phyloP scores from a whole-genome alignment of 1,139 yeast genomes.

The Geotrichum cucujoidarum region DNA sequence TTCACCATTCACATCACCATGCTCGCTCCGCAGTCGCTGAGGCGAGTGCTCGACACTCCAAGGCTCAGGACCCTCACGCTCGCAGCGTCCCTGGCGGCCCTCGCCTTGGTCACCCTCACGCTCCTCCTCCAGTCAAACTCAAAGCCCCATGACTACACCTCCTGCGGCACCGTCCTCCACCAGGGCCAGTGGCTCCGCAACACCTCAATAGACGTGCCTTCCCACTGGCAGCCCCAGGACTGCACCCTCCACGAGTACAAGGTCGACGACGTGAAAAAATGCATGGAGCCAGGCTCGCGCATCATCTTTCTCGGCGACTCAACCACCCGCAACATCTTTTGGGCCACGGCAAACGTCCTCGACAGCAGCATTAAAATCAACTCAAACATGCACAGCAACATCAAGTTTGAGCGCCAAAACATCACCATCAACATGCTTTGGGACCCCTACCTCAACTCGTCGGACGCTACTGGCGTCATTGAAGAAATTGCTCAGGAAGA shows the following conservation, averaged over 20 bases:
- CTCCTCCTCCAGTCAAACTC: background rate
- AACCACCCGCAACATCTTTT: conserved; percentile 17
- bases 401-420: conserved; percentile 5
- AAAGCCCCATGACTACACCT: background rate
- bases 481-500: background rate
- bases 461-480: background rate
- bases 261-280: conserved; percentile 2
- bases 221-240: conserved; percentile 16
- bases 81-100: too few relatives aligned
- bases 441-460: conserved; percentile 17
- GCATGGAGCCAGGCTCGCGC: conserved; percentile 12
- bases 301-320: conserved; percentile 18
- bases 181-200: conserved; percentile 18
- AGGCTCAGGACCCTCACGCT: too few relatives aligned
- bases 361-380: conserved; percentile 8
- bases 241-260: conserved; percentile 11
- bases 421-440: conserved; percentile 13
- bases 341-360: conserved; percentile 9
- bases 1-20: too few relatives aligned
- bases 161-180: conserved; percentile 1
- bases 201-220: conserved; percentile 5
- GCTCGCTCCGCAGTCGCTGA: too few relatives aligned
- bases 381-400: conserved; percentile 11
- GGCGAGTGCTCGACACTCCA: too few relatives aligned
- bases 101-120: too few relatives aligned